Conservation (phyloP, 768 basidiomycete species). For the Jaapia argillacea region DNA sequence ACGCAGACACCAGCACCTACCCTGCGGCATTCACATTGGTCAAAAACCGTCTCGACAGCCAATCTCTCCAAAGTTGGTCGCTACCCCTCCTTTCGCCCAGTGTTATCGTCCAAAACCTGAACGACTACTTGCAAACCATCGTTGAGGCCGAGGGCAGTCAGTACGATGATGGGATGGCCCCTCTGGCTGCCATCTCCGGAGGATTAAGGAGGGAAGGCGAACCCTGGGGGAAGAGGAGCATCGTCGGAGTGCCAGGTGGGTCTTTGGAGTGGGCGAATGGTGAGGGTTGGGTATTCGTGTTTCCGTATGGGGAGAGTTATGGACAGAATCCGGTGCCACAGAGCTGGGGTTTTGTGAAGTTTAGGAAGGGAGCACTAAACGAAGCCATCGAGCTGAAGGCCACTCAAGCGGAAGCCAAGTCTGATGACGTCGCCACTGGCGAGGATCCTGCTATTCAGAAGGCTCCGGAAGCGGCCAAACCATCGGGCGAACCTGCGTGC, state of each 20-base stretch:
- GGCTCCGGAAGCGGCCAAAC: too few species aligned
- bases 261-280: constrained; percentile 1
- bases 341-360: background rate
- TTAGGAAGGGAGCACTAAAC: background rate
- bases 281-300: background rate
- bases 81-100: background rate
- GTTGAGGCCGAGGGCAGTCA: constrained; percentile 1
- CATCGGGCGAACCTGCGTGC: background rate
- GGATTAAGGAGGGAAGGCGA: constrained; percentile 6
- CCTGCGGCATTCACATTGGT: constrained; percentile 15
- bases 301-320: too few species aligned
- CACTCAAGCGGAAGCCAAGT: background rate
- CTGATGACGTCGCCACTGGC: too few species aligned
- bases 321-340: background rate
- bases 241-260: constrained; percentile 13
- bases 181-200: constrained; percentile 10
- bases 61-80: background rate
- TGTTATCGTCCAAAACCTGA: background rate
- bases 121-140: constrained; percentile 1
- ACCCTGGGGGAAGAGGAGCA: constrained; percentile 13
- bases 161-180: background rate
- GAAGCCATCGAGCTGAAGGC: background rate
- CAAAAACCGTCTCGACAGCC: constrained; percentile 1
- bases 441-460: too few species aligned
- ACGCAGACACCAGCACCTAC: too few species aligned